A percentile compares a stretch with the other conserved stretches of the same genome.
phyloP scores from a whole-genome alignment of 2,329 filamentous ascomycete species.

The Dactylellina leptospora region DNA sequence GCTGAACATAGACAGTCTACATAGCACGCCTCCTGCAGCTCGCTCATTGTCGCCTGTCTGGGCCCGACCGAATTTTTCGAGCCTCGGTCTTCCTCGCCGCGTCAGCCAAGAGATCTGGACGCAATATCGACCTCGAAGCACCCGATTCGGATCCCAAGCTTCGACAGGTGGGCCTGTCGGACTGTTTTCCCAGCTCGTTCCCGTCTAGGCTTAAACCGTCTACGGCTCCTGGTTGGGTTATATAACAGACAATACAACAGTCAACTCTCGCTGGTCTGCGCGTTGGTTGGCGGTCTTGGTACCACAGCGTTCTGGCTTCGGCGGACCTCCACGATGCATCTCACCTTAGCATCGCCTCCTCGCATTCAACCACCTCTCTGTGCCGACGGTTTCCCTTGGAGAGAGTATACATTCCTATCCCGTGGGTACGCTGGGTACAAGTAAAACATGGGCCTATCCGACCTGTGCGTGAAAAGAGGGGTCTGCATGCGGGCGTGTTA shows the following conservation, averaged over 20 bases:
- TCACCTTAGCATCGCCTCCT: slow-evolving; percentile 7
- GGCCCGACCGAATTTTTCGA: background rate
- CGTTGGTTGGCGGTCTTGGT: background rate
- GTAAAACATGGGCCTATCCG: slow-evolving; percentile 21
- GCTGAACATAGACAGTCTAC: too few relatives aligned
- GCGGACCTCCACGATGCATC: too few relatives aligned
- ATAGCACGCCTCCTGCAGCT: too few relatives aligned
- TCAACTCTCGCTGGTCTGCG: background rate
- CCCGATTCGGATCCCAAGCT: background rate
- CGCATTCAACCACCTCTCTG: slow-evolving; percentile 35
- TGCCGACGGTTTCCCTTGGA: slow-evolving; percentile 18
- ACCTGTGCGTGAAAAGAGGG: slow-evolving; percentile 34
- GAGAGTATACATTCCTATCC: slow-evolving; percentile 48
- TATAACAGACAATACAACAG: background rate
- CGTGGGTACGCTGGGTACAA: background rate
- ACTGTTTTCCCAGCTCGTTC: background rate
- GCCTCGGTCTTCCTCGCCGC: background rate
- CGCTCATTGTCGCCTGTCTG: too few relatives aligned
- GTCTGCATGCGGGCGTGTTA: slow-evolving; percentile 36
- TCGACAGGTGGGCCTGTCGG: background rate
- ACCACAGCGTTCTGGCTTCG: background rate
- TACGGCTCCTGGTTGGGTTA: background rate
- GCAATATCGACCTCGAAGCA: background rate
- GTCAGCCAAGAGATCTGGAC: background rate
- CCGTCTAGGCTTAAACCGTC: background rate